Evolutionary conservation across 2,329 filamentous ascomycete species (phyloP).

Genomic region (Fonsecaea multimorphosa): DNA sequence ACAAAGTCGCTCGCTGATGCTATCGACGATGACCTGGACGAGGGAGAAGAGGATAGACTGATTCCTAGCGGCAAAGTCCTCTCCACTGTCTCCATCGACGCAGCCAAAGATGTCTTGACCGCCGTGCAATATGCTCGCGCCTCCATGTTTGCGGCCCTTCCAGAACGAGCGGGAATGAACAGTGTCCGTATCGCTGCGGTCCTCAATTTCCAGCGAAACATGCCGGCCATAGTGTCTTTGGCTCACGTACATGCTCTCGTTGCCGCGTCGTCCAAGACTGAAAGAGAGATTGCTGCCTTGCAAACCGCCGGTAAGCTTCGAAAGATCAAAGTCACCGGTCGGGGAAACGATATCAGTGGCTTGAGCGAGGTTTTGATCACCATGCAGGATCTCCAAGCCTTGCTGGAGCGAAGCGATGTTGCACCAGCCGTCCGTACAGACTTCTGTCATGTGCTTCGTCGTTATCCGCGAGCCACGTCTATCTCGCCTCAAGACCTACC

Average conservation of each 20-base stretch:
- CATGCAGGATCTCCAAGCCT: conserved; percentile 58
- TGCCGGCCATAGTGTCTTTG: conserved; percentile 65
- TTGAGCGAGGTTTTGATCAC: conserved; percentile 65
- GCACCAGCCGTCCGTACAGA: conserved; percentile 28
- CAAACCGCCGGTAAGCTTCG: conserved; percentile 58
- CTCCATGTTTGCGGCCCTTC: conserved; percentile 63
- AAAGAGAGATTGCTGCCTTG: conserved; percentile 64
- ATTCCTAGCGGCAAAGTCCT: conserved; percentile 59
- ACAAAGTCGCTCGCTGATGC: conserved; percentile 36
- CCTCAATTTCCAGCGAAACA: conserved; percentile 59
- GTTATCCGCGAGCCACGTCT: conserved; percentile 55
- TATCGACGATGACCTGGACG: conserved; percentile 37
- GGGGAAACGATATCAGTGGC: conserved; percentile 62
- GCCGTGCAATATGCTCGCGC: conserved; percentile 60
- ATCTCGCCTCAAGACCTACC: conserved; percentile 55
- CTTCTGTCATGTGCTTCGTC: conserved; percentile 49
- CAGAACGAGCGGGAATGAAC: conserved; percentile 66
- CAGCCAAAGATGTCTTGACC: conserved; percentile 57
- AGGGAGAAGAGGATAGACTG: conserved; percentile 49
- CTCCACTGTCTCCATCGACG: conserved; percentile 55
- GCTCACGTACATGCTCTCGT: conserved; percentile 66
- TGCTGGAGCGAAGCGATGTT: conserved; percentile 46
- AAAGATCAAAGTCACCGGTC: conserved; percentile 62
- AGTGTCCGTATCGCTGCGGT: conserved; percentile 65
- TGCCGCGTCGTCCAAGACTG: conserved; percentile 62